Base-by-base conservation (phyloP, 768 basidiomycete genomes). In the Ramaria rubella region DNA sequence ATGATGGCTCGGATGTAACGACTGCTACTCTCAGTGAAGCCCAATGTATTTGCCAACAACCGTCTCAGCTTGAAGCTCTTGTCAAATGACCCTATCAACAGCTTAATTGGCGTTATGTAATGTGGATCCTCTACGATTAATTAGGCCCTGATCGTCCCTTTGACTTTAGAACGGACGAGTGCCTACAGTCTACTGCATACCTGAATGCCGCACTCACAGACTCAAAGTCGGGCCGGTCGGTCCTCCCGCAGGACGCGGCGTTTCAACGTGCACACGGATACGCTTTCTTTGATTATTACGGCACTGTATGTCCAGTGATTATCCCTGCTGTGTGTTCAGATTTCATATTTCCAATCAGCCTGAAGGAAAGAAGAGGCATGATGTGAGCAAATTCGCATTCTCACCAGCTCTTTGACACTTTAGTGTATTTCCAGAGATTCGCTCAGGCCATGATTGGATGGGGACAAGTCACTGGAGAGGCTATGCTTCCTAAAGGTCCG, bases 41-140 rank as follows among this genome's bases (percentile, higher is more conserved):
- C 61, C 12, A 67, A 74, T 46, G 70, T 73, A 0, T 77, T 73
- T 52, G 70, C 72, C 2, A 76, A 77, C 54, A 77, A 75, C 59
- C 68, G 75, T 0, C 64, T 78, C 1, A 73, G 71, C 52, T 59
- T 72, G 34, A 62, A 67, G 30, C 63, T 75, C 1, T 49, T 70
- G 1, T 72, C 72, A 4, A 61, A 62, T 1, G 69, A 72, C 29
- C 67, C 69, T 3, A 55, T 74, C 1, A 61, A 63, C 9, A 59
- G 57, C 23, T 55, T 72, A 3, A 62, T 65, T 1, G 0, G 63
- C 0, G 62, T 69, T 34, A 46, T 70, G 71, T 73, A 38, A 6
- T 65, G 64, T 6, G 17, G 21, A 17, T 36, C 8, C 2, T 34
- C 23, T 7, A 14, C 9, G 19, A 2, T 12, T 45, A 19, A 33